Conservation (phyloP, 2,329 filamentous ascomycete genomes). For the Aspergillus candidus region DNA sequence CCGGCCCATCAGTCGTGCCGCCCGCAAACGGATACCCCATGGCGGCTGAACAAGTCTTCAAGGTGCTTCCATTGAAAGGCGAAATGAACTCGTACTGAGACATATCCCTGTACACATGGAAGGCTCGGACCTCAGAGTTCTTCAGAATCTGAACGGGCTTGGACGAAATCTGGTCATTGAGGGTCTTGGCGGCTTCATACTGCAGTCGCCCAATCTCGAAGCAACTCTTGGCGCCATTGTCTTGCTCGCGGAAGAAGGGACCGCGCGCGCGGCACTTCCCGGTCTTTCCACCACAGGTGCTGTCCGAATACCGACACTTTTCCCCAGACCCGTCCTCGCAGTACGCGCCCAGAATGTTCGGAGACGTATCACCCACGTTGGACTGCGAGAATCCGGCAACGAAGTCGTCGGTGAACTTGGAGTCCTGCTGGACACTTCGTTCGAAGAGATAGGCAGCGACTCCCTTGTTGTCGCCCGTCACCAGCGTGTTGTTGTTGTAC, state of each 20-base stretch:
- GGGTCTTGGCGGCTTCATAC: slow-evolving; percentile 38
- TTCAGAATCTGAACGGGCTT: slow-evolving; percentile 40
- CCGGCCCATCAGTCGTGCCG: slow-evolving; percentile 86
- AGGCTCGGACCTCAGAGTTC: slow-evolving; percentile 65
- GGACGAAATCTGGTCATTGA: slow-evolving; percentile 53
- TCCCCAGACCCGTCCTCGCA: slow-evolving; percentile 76
- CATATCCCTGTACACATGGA: slow-evolving; percentile 83
- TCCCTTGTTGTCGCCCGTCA: slow-evolving; percentile 94
- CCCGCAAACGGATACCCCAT: slow-evolving; percentile 90
- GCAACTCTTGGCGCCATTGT: slow-evolving; percentile 44
- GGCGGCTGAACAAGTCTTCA: slow-evolving; percentile 75
- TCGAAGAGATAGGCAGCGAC: slow-evolving; percentile 84
- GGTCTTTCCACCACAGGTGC: slow-evolving; percentile 59
- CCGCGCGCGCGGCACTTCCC: slow-evolving; percentile 42
- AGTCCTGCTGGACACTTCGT: slow-evolving; percentile 53
- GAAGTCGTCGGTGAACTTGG: slow-evolving; percentile 59
- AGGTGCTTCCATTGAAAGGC: slow-evolving; percentile 56
- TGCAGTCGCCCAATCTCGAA: slow-evolving; percentile 46
- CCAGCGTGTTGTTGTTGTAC: slow-evolving; percentile 82
- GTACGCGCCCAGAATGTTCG: slow-evolving; percentile 80
- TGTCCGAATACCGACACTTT: slow-evolving; percentile 57
- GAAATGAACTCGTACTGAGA: slow-evolving; percentile 67
- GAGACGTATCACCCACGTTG: slow-evolving; percentile 84
- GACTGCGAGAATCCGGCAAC: slow-evolving; percentile 90
- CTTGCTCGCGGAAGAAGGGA: slow-evolving; percentile 39